A percentile compares a stretch with the other conserved stretches of the same genome.
These are phyloP conservation scores for Cladophialophora psammophila DNA, from an alignment of 2,329 filamentous ascomycete genomes.

Conservation along the genomic window DNA sequence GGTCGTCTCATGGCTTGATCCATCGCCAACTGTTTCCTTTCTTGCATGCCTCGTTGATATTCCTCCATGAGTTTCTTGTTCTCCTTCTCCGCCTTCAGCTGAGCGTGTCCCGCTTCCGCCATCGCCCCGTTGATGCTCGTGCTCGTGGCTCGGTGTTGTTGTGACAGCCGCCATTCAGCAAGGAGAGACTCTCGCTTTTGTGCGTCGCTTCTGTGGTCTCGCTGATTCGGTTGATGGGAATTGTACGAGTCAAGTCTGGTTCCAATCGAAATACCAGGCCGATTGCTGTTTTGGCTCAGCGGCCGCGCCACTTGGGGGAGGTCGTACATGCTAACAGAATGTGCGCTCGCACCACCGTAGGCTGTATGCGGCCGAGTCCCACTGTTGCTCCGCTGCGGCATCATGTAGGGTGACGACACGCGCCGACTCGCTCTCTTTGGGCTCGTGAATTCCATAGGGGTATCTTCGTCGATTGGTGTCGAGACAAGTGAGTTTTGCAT, in stretches of 20 bases:
- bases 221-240: constrained; percentile 33
- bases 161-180: constrained; percentile 71
- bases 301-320: constrained; percentile 15
- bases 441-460: constrained; percentile 32
- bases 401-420: constrained; percentile 25
- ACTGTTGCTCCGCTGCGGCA: constrained; percentile 18
- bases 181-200: constrained; percentile 61
- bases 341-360: constrained; percentile 8
- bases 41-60: constrained; percentile 64
- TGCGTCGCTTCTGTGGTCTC: constrained; percentile 24
- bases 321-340: constrained; percentile 10
- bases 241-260: constrained; percentile 45
- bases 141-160: constrained; percentile 63
- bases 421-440: constrained; percentile 25
- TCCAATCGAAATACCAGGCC: constrained; percentile 50
- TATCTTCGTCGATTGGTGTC: constrained; percentile 38
- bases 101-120: constrained; percentile 49
- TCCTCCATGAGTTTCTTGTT: constrained; percentile 68
- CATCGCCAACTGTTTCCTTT: constrained; percentile 68
- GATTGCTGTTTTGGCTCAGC: constrained; percentile 21
- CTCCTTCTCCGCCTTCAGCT: constrained; percentile 68
- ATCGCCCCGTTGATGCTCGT: constrained; percentile 41
- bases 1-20: constrained; percentile 79
- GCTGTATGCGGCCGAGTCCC: constrained; percentile 21
- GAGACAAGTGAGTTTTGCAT: constrained; percentile 28